phyloP scores from a whole-genome alignment of 371 early-diverging fungal species.

The Haplosporangium sp. region DNA sequence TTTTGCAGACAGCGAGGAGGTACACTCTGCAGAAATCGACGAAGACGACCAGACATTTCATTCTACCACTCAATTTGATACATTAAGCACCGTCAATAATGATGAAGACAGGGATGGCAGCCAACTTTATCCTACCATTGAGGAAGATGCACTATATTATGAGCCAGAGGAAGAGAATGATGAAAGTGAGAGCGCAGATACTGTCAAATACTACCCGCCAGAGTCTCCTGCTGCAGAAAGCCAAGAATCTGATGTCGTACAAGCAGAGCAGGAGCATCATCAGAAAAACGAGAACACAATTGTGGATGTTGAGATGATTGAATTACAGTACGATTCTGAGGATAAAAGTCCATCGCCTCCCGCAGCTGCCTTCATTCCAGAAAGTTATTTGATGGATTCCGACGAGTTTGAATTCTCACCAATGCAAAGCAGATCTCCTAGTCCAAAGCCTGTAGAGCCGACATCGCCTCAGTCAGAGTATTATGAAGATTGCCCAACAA shows the following conservation, averaged over 20 bases:
- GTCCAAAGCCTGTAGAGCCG: background rate
- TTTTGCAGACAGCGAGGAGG: slow-evolving; percentile 8
- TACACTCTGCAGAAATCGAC: background rate
- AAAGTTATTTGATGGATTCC: slow-evolving; percentile 1
- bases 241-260: background rate
- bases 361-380: slow-evolving; percentile 1
- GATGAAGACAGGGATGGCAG: background rate
- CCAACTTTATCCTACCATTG: slow-evolving; percentile 8
- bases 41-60: slow-evolving; percentile 43
- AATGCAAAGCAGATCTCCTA: slow-evolving; percentile 24
- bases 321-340: slow-evolving; percentile 6
- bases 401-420: slow-evolving; percentile 38
- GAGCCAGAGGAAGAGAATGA: slow-evolving; percentile 26
- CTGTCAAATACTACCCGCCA: slow-evolving; percentile 39
- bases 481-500: slow-evolving; percentile 23
- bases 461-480: slow-evolving; percentile 13
- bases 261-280: slow-evolving; percentile 3
- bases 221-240: slow-evolving; percentile 14
- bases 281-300: background rate
- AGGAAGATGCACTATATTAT: slow-evolving; percentile 11
- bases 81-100: slow-evolving; percentile 4
- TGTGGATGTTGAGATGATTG: background rate
- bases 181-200: slow-evolving; percentile 27
- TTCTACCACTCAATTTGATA: slow-evolving; percentile 25
- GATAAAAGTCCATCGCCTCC: slow-evolving; percentile 18